phyloP scores from a whole-genome alignment of 768 basidiomycete genomes.

The Russula foetens region DNA sequence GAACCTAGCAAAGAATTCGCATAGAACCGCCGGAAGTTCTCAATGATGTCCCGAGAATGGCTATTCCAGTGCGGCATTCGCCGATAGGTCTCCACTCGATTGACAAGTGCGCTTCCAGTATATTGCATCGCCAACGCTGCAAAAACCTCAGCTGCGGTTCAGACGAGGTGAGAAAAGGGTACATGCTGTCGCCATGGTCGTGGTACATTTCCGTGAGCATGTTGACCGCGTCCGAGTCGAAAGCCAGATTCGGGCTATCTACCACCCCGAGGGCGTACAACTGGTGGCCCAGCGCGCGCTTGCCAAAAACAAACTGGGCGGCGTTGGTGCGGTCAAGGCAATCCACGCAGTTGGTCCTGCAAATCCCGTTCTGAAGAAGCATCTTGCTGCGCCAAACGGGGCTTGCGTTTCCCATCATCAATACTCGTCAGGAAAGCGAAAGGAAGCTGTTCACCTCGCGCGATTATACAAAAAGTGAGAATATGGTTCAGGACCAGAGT shows the following conservation, averaged over 20 bases:
- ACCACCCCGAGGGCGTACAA: slow-evolving; percentile 90
- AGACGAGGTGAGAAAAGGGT: not conserved
- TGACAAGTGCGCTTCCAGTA: slow-evolving; percentile 92
- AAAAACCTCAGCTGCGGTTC: not conserved
- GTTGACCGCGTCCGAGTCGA: slow-evolving; percentile 91
- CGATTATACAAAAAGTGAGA: slow-evolving; percentile 52
- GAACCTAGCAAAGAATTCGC: slow-evolving; percentile 85
- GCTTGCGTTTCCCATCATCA: slow-evolving; percentile 1
- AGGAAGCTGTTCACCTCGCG: slow-evolving; percentile 28
- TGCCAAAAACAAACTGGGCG: slow-evolving; percentile 94
- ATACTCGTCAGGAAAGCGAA: not conserved
- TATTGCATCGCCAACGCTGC: slow-evolving; percentile 92
- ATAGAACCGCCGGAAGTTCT: slow-evolving; percentile 91
- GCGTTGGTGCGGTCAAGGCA: slow-evolving; percentile 96
- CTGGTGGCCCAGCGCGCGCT: slow-evolving; percentile 90
- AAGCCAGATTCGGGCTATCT: slow-evolving; percentile 73
- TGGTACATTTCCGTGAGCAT: slow-evolving; percentile 99
- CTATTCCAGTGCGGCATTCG: slow-evolving; percentile 97
- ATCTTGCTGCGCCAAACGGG: slow-evolving; percentile 56
- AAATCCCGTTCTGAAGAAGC: slow-evolving; percentile 84
- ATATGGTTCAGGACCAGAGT: slow-evolving; percentile 83
- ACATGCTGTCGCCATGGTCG: slow-evolving; percentile 90
- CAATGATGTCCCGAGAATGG: slow-evolving; percentile 92
- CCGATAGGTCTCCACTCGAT: slow-evolving; percentile 92
- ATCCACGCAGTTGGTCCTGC: slow-evolving; percentile 93